Base-by-base conservation (phyloP, 305 asterid species). In the Salvia sclarea region DNA sequence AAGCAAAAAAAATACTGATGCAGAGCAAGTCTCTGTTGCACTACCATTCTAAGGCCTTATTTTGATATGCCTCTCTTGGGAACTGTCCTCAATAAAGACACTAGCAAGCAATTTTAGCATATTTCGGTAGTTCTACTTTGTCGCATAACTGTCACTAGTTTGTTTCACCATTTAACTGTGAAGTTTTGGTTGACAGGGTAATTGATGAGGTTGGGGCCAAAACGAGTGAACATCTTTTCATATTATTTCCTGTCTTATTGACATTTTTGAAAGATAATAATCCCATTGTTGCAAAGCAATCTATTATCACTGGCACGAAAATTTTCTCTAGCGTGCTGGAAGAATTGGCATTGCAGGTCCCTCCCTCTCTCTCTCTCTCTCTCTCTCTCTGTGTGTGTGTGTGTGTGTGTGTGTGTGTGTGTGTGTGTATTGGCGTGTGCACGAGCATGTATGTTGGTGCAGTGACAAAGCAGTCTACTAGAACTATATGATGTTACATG, bases 301-400 rank as follows among this genome's bases (percentile, higher is more conserved):
- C 97, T 64, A 82, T 91, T 59, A 65, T 86, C 64, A 78, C 80
- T 13, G 96, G 97, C 78, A 83, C 91, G 65, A 84, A 80, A 64
- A 18, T 88, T 73, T 91, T 91, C 79, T 76, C 70, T 82, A 58
- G 71, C 3, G 82, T 86, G 67, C 61, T 94, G 86, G 99, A 91
- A 75, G 96, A 89, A 71, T 70, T 94, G 68, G 83, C 89, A 69
- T 73, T 84, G 61, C 99, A 94, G 99, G 98, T 94, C 35, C 47
- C 53, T 78, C 67, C 75, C 74, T 58, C 72, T 20, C n/a, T 40
- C 14, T 3, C 30, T 31, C 33, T 2, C 49, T 37, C 35, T 33
- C 56, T 10, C 28, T 18, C 17, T 53, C 57, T 2, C 1, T 30
- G 11, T 18, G 33, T 54, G 45, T 22, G n/a, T 38, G 60, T 20